Base-by-base conservation (phyloP, 108 stramenopile genomes). In the Fragilaria crotonensis region DNA sequence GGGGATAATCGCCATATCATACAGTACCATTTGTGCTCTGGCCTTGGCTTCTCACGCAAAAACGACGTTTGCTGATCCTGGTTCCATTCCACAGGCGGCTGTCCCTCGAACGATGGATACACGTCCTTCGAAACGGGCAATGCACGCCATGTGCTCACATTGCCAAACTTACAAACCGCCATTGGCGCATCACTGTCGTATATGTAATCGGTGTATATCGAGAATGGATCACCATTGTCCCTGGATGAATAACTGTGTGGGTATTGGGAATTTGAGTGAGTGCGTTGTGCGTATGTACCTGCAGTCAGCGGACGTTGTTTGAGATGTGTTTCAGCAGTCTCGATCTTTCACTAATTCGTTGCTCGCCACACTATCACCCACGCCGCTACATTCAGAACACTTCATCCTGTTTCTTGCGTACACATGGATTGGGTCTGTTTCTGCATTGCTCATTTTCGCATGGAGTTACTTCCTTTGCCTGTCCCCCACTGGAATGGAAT, bases 211-310 rank as follows among this genome's bases (percentile, higher is more conserved):
- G 48, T 99, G 98, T 67, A 89, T 97, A 45, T 83, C 85, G 44
- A 64, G 90, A 63, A 97, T 99, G 98, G 98, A 80, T 33, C 76
- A 97, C 71, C 97, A 97, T 70, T 97, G 97, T 85, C 94, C 95
- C 3, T 97, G 97, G 97, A 97, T 99, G 88, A 99, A 99, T 75
- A 99, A 99, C 77, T 99, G 96, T 69, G 83, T 99, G 22, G 98
- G 96, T 22, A 84, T 68, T 2, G 80, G 67, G 11, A 95, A 93
- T 75, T 72, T 96, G 62, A 97, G n/a, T n/a, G n/a, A n/a, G n/a
- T n/a, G n/a, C n/a, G n/a, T n/a, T n/a, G n/a, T n/a, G n/a, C n/a
- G n/a, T n/a, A n/a, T n/a, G n/a, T n/a, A n/a, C n/a, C n/a, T n/a
- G n/a, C n/a, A n/a, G n/a, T n/a, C n/a, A n/a, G n/a, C n/a, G n/a